Base-by-base conservation (phyloP, 495 filamentous ascomycete species). In the Penicillium angulare region DNA sequence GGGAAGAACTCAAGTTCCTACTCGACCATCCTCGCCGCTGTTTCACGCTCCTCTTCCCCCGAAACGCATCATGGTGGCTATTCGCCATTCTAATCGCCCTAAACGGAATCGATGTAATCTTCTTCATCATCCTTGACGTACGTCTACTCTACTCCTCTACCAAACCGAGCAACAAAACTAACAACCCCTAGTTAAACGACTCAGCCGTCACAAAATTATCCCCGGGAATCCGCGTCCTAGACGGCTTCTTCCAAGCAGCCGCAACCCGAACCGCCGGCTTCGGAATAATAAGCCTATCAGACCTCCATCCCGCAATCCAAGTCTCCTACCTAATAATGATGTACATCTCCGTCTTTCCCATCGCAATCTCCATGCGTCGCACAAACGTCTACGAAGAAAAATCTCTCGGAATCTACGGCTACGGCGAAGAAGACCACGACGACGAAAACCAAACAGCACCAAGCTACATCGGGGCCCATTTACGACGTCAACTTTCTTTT, bases 351-450 rank as follows among this genome's bases (percentile, higher is more conserved):
- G 89, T 96, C 33, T 90, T 95, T 59, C 92, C 92, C 21, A 92
- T 97, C 57, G 92, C 92, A 53, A 96, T 97, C 49, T 92, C 87
- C 22, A 83, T 97, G 59, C 87, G 92, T 49, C 80, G 89, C 43
- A 97, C 92, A 29, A 97, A 97, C 66, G 92, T 96, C 8, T 97
- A 97, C 75, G 92, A 97, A 67, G 92, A 97, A 64, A 87, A 87
- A 59, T 92, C 88, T 46, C 80, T 97, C 8, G 92, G 92, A 2
- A 81, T 97, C 17, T 97, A 89, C 59, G 61, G 58, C 15, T 23
- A 60, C 17, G 68, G 71, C 0, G 77, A 82, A 5, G 77, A 79
- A 1, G 64, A 73, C 0, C 49, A 61, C 0, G 54, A 56, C 7
- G 69, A 72, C 0, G 69, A 73, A 2, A 55, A 48, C 17, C 78